Percentiles rank a stretch among this genome's conserved stretches.
Conservation (phyloP, 768 basidiomycete genomes). For the Pleurotus tuber-regium region DNA sequence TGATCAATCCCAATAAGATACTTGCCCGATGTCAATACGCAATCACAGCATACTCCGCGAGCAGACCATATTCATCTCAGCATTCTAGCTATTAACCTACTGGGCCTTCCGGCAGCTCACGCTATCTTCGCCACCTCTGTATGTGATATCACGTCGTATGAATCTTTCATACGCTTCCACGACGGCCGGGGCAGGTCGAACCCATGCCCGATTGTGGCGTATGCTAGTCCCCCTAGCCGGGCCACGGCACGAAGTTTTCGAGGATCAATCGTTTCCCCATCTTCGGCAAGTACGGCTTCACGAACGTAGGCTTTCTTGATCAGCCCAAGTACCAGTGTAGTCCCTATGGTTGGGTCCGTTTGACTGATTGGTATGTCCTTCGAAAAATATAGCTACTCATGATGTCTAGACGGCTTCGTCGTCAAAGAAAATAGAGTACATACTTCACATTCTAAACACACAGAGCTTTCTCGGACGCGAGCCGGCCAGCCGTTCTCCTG, state of each 20-base stretch:
- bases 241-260: conserved; percentile 46
- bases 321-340: conserved; percentile 49
- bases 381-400: conserved; percentile 43
- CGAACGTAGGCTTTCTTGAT: conserved; percentile 54
- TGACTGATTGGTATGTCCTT: conserved; percentile 45
- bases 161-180: not conserved
- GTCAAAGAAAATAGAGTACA: conserved; percentile 1
- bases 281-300: conserved; percentile 41
- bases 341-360: conserved; percentile 28
- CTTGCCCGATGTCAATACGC: too few relatives aligned
- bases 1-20: too few relatives aligned
- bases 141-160: too few relatives aligned
- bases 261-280: conserved; percentile 42
- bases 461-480: conserved; percentile 54
- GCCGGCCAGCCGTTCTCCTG: conserved; percentile 49
- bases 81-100: too few relatives aligned
- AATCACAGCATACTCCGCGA: too few relatives aligned
- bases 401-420: conserved; percentile 12
- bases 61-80: too few relatives aligned
- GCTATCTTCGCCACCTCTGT: too few relatives aligned
- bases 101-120: too few relatives aligned
- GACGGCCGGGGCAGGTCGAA: conserved; percentile 41
- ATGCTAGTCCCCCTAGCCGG: conserved; percentile 55
- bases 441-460: conserved; percentile 63
- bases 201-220: conserved; percentile 44